A percentile compares a stretch with the other conserved stretches of the same genome.
These are phyloP conservation scores for Starmerella cellae DNA, from an alignment of 805 yeast species.

Conservation along the genomic window DNA sequence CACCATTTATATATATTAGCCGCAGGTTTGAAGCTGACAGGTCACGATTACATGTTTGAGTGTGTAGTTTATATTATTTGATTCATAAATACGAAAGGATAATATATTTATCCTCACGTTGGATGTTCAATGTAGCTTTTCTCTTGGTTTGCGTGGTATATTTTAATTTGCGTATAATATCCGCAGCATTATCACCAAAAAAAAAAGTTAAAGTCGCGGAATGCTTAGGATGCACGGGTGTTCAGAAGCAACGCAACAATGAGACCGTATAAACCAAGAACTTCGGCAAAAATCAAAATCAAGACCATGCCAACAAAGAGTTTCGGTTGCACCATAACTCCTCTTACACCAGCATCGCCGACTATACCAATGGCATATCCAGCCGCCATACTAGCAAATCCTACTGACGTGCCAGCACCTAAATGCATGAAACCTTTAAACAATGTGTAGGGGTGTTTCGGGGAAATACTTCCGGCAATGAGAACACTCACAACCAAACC, in stretches of 20 bases:
- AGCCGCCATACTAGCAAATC: constrained; percentile 89
- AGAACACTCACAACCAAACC: constrained; percentile 94
- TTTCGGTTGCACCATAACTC: constrained; percentile 75
- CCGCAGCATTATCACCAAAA: no score
- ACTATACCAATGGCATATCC: constrained; percentile 95
- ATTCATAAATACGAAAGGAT: no score
- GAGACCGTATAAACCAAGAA: constrained; percentile 84
- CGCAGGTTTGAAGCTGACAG: no score
- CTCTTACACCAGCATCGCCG: constrained; percentile 87
- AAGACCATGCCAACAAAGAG: constrained; percentile 81
- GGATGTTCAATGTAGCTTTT: not conserved
- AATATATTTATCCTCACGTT: not conserved
- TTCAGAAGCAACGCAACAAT: constrained; percentile 85
- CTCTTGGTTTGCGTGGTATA: no score
- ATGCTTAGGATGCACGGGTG: constrained; percentile 36
- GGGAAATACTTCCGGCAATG: constrained; percentile 72
- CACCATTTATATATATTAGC: no score
- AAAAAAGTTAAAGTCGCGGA: no score
- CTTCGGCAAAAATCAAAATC: constrained; percentile 83
- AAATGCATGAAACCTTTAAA: constrained; percentile 97
- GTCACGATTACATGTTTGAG: no score
- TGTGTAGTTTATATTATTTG: no score
- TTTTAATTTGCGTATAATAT: no score
- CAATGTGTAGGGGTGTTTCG: constrained; percentile 64
- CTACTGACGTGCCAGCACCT: constrained; percentile 91